Base-by-base conservation (phyloP, 139 green algal species). In the Tetraselmis striata region DNA sequence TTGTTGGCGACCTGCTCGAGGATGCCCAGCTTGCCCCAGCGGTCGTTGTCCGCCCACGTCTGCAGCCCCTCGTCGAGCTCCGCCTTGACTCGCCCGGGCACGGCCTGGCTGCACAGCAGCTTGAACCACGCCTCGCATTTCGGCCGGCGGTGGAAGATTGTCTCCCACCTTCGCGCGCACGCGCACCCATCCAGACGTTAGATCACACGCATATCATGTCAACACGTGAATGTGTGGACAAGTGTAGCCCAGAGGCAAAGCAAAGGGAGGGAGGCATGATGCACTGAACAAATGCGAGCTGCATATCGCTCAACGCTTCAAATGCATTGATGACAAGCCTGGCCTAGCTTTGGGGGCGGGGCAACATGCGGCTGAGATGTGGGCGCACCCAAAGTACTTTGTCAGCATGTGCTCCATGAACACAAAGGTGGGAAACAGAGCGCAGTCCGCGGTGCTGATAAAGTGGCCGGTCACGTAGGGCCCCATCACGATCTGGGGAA, bases 401-500 rank as follows among this genome's bases (percentile, higher is more conserved):
- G 90, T 89, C 77, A 96, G 85, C 5, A 95, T 95, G 85, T 88
- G 88, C 0, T 82, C 82, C 27, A 93, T 85, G 83, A 95, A 95
- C n/a, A 94, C 86, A 74, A 95, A 90, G 0, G 92, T 94, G 30
- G 92, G 92, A 29, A 95, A 89, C 58, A 96, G 81, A 0, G 92
- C 88, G 1, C 79, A 84, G 75, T 97, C 93, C 1, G 81, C 90
- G 28, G 80, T 83, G 1, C 79, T 87, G 2, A 91, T 83, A 59
- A 87, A 78, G 27, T 18, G n/a, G 76, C 90, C 90, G 1, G 82
- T 81, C 1, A 92, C 45, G 76, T 85, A 94, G 25, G 90, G 92
- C 28, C 89, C 85, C 31, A 84, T 67, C 26, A 75, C 24, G 23
- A 23, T 59, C 26, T 31, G 2, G 80, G 77, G 77, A 67, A 5